phyloP scores from a whole-genome alignment of 2,329 filamentous ascomycete species.

The Apiospora phragmitis region DNA sequence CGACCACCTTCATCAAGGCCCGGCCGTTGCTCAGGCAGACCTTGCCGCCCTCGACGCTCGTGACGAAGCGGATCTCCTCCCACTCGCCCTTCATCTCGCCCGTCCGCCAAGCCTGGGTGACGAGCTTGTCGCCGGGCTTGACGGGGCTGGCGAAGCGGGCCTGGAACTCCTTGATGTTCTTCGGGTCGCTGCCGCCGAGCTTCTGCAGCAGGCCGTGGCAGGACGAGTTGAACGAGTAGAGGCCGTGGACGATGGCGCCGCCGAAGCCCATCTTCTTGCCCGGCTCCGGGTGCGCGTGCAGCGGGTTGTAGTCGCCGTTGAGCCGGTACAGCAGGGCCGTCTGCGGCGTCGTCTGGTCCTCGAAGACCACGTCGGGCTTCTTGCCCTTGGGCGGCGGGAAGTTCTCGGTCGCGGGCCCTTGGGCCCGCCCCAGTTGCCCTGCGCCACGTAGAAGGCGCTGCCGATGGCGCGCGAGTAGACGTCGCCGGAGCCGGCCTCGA shows the following conservation, averaged over 20 bases:
- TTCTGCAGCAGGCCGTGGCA: constrained; percentile 71
- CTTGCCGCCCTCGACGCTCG: constrained; percentile 77
- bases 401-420: constrained; percentile 78
- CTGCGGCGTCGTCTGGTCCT: constrained; percentile 69
- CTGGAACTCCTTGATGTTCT: constrained; percentile 85
- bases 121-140: constrained; percentile 77
- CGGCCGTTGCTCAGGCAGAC: constrained; percentile 85
- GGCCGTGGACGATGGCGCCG: constrained; percentile 83
- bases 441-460: constrained; percentile 77
- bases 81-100: constrained; percentile 68
- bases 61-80: constrained; percentile 83
- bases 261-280: constrained; percentile 90
- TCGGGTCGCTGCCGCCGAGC: constrained; percentile 74
- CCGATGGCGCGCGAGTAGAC: constrained; percentile 70
- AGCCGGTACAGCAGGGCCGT: constrained; percentile 79
- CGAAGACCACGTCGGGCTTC: constrained; percentile 68
- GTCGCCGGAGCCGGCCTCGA: constrained; percentile 68
- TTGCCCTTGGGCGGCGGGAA: constrained; percentile 75
- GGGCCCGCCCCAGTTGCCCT: constrained; percentile 82
- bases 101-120: constrained; percentile 79
- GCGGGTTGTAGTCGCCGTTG: constrained; percentile 93
- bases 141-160: constrained; percentile 86
- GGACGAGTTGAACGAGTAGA: constrained; percentile 84
- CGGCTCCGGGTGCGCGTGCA: constrained; percentile 84
- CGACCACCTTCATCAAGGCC: constrained; percentile 70